A percentile compares a stretch with the other conserved stretches of the same genome.
These are phyloP conservation scores for Polyporus tsugae DNA, from an alignment of 1,284 basidiomycete genomes.

Conservation along the genomic window DNA sequence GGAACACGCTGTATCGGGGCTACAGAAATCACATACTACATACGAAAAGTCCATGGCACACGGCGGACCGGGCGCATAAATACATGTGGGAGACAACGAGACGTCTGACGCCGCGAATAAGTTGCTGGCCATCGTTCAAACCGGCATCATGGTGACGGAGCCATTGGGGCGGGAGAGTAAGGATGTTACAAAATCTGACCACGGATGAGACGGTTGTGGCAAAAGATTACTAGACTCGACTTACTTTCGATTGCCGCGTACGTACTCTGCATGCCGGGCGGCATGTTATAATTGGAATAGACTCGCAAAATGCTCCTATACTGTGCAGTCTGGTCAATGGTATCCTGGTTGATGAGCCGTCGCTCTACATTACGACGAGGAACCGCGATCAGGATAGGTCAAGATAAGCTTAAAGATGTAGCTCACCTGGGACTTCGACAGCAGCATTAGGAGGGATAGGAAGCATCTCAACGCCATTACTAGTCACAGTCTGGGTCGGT, in stretches of 20 bases:
- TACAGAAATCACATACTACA: too few species aligned
- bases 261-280: slow-evolving; percentile 13
- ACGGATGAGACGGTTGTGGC: background rate
- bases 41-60: too few species aligned
- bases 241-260: background rate
- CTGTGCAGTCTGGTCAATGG: background rate
- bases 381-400: background rate
- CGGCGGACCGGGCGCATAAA: too few species aligned
- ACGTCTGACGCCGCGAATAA: too few species aligned
- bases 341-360: background rate
- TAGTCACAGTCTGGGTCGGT: background rate
- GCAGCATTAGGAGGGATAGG: background rate
- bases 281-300: background rate
- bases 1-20: too few species aligned
- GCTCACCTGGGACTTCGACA: background rate
- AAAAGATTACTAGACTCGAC: background rate
- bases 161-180: background rate
- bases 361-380: background rate
- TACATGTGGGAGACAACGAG: too few species aligned
- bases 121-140: background rate
- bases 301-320: background rate
- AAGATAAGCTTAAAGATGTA: background rate
- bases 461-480: background rate
- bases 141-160: background rate
- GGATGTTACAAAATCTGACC: background rate